Evolutionary conservation across 768 basidiomycete genomes (phyloP).

Genomic region (Collybia sordida): DNA sequence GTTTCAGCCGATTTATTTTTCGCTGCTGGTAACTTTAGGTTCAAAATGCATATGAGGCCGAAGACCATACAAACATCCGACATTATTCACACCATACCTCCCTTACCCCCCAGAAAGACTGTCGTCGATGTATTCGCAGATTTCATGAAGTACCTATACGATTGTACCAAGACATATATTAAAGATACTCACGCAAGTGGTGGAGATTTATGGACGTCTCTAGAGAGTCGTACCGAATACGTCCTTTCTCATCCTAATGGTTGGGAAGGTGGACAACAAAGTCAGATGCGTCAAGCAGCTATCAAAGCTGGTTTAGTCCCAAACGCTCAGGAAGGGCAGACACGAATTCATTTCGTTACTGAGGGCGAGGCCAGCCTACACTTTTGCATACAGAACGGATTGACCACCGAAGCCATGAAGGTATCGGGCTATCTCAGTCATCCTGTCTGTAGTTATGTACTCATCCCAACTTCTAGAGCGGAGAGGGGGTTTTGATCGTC

Average conservation of each 20-base stretch:
- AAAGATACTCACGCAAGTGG: slow-evolving; percentile 45
- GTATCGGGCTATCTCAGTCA: slow-evolving; percentile 12
- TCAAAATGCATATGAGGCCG: slow-evolving; percentile 38
- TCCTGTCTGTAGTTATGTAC: background rate
- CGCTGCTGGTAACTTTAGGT: slow-evolving; percentile 22
- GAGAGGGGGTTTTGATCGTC: slow-evolving; percentile 51
- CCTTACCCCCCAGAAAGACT: slow-evolving; percentile 41
- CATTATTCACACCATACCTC: slow-evolving; percentile 21
- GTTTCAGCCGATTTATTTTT: slow-evolving; percentile 7
- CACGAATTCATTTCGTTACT: slow-evolving; percentile 54
- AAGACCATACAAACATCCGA: slow-evolving; percentile 9
- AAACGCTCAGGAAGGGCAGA: slow-evolving; percentile 25
- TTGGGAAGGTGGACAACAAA: slow-evolving; percentile 63
- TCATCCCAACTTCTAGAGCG: slow-evolving; percentile 27
- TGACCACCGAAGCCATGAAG: slow-evolving; percentile 36
- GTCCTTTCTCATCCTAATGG: slow-evolving; percentile 65
- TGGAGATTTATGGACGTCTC: slow-evolving; percentile 39
- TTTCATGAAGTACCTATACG: slow-evolving; percentile 47
- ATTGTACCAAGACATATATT: slow-evolving; percentile 47
- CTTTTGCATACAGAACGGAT: slow-evolving; percentile 49
- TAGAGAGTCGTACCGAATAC: slow-evolving; percentile 44
- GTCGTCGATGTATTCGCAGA: slow-evolving; percentile 46
- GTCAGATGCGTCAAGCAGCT: slow-evolving; percentile 54
- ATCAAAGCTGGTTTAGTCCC: slow-evolving; percentile 50
- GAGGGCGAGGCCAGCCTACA: slow-evolving; percentile 66